Evolutionary conservation across 176 grass and related monocot genomes (phyloP), one percentile per base, ranked within the genome.

Genomic region (Secale cereale): DNA sequence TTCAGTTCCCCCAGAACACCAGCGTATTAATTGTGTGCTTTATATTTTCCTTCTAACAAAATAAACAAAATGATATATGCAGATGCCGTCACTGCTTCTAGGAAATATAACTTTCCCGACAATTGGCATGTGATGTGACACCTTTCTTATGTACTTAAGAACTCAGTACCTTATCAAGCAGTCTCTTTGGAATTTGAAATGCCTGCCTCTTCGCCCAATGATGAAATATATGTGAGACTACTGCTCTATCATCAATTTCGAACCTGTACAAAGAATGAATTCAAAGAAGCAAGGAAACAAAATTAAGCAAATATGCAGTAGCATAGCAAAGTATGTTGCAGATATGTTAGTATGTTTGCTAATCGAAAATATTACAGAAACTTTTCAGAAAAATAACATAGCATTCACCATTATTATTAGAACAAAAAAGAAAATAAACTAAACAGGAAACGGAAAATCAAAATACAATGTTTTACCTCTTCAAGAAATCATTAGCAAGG

Each of bases 181-280:
- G 36, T 60, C 92, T 91, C 81, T 94, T 94, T 80, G 92, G 92
- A 81, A 83, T 91, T 80, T 94, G 89, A 85, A 94, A 94, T 72
- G 92, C 92, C 79, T 82, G 86, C 76, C 89, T 94, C 90, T 86
- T 94, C 2, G 86, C 92, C 92, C 92, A 94, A 27, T 89, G 75
- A 91, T 94, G 89, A 89, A 94, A 94, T 91, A 94, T 84, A 72
- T 89, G 92, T 41, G 92, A 94, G 26, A 94, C 56, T 83, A 94
- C 57, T 4, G 86, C 86, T 88, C 92, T 85, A 78, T 94, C 89
- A 67, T 94, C 89, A 85, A 91, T 91, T 71, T 91, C 89, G 2
- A 94, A 94, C 63, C 92, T 94, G 59, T 67, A 86, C 73, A 86
- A 85, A 43, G 37, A 31, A 81, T 36, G 14, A 48, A 83, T 54